These are phyloP conservation scores for Phyllosticta paracitricarpa DNA, from an alignment of 2,329 filamentous ascomycete species.

Conservation along the genomic window DNA sequence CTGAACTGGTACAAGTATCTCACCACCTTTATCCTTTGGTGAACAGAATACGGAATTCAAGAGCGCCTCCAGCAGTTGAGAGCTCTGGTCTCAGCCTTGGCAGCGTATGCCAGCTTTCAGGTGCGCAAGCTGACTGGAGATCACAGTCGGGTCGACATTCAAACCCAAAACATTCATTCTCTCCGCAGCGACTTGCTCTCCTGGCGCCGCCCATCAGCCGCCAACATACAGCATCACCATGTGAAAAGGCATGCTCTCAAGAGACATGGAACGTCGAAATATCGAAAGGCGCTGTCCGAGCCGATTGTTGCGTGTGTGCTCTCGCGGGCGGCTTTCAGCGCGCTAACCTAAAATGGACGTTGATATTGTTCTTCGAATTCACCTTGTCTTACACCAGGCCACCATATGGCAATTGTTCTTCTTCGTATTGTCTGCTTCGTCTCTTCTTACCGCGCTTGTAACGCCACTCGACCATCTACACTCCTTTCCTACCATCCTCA, in stretches of 20 bases:
- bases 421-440: slow-evolving; percentile 1
- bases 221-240: not conserved
- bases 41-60: too few species aligned
- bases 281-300: not conserved
- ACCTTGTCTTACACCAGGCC: slow-evolving; percentile 1
- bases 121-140: not conserved
- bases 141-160: not conserved
- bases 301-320: not conserved
- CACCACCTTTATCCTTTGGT: too few species aligned
- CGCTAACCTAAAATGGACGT: not conserved
- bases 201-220: not conserved
- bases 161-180: not conserved
- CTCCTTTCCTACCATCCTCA: not conserved
- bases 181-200: not conserved
- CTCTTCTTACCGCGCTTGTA: not conserved
- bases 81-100: not conserved
- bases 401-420: not conserved
- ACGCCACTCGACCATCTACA: not conserved
- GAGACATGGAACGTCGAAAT: not conserved
- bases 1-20: too few species aligned
- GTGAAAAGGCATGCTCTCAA: not conserved
- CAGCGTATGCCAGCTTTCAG: not conserved
- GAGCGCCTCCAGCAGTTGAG: not conserved
- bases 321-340: not conserved
- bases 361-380: slow-evolving; percentile 5